These are phyloP conservation scores for Linnemannia exigua DNA, from an alignment of 192 early-diverging fungal genomes.

Conservation along the genomic window DNA sequence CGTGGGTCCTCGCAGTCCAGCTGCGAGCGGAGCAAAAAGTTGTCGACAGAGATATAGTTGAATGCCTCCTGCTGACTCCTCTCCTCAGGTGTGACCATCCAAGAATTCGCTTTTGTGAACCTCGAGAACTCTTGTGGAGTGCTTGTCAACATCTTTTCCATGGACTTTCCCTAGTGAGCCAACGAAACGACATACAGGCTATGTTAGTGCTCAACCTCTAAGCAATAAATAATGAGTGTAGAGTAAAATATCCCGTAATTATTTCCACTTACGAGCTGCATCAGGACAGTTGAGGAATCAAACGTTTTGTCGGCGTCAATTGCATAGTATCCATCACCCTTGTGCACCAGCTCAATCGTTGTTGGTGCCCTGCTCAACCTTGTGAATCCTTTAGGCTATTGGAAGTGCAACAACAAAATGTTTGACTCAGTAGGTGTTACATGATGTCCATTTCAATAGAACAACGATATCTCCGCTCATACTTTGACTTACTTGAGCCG, in stretches of 20 bases:
- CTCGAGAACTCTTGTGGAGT: conserved; percentile 75
- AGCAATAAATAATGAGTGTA: not conserved
- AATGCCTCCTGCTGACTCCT: conserved; percentile 73
- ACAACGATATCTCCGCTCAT: too few relatives aligned
- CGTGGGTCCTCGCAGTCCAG: conserved; percentile 86
- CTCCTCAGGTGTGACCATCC: conserved; percentile 51
- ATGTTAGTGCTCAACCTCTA: not conserved
- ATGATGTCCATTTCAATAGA: too few relatives aligned
- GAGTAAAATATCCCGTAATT: not conserved
- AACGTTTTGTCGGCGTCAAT: conserved; percentile 89
- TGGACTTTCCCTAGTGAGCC: conserved; percentile 77
- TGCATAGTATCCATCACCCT: conserved; percentile 78
- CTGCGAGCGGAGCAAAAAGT: conserved; percentile 90
- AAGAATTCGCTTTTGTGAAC: conserved; percentile 73
- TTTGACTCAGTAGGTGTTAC: too few relatives aligned
- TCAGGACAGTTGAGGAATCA: conserved; percentile 81
- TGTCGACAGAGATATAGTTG: conserved; percentile 73
- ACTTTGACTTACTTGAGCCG: conserved; percentile 62
- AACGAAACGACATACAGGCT: not conserved
- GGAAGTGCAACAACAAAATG: not conserved
- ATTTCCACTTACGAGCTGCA: conserved; percentile 67
- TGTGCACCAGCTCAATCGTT: conserved; percentile 77
- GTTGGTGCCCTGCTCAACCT: conserved; percentile 74
- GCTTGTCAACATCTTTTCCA: conserved; percentile 89
- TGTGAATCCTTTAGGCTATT: conserved; percentile 71